Percentiles rank a stretch among this genome's conserved stretches.
phyloP scores from a whole-genome alignment of 176 grass and related monocot genomes.

The Eragrostis nindensis region DNA sequence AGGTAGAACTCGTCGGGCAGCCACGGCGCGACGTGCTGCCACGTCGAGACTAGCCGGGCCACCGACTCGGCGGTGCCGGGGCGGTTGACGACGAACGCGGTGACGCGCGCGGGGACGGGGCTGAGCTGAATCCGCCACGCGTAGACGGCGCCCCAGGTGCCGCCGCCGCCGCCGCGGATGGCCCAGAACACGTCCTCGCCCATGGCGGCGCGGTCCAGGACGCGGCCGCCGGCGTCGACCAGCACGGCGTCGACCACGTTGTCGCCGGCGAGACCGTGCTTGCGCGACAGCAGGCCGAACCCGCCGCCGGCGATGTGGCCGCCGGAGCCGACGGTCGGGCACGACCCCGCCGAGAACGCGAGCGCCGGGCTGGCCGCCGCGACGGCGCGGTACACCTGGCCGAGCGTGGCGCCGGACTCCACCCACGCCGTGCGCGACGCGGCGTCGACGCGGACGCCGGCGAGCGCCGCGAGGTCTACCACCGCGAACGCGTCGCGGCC shows the following conservation, averaged over 20 bases:
- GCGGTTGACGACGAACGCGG: constrained; percentile 58
- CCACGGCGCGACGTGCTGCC: constrained; percentile 65
- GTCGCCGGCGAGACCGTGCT: constrained; percentile 67
- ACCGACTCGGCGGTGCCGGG: constrained; percentile 35
- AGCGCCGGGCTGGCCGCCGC: constrained; percentile 33
- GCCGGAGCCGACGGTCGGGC: constrained; percentile 68
- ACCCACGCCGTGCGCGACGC: constrained; percentile 52
- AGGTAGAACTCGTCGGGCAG: constrained; percentile 86
- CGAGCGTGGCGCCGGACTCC: constrained; percentile 69
- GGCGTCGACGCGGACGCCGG: constrained; percentile 51
- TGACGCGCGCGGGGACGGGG: constrained; percentile 58
- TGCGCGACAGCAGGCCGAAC: constrained; percentile 78
- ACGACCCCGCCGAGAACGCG: constrained; percentile 71
- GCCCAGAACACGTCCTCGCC: constrained; percentile 87
- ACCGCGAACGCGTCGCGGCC: constrained; percentile 36
- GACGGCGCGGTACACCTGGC: constrained; percentile 69
- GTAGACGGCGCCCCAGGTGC: constrained; percentile 67
- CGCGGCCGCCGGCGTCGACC: constrained; percentile 42
- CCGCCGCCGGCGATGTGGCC: constrained; percentile 81
- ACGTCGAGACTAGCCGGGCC: constrained; percentile 47
- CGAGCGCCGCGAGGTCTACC: constrained; percentile 62
- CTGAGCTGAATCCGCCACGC: constrained; percentile 58
- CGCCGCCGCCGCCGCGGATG: constrained; percentile 80
- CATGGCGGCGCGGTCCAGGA: constrained; percentile 55
- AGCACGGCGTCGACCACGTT: constrained; percentile 72